phyloP scores from a whole-genome alignment of 2,329 filamentous ascomycete genomes.

The Rosellinia necatrix region DNA sequence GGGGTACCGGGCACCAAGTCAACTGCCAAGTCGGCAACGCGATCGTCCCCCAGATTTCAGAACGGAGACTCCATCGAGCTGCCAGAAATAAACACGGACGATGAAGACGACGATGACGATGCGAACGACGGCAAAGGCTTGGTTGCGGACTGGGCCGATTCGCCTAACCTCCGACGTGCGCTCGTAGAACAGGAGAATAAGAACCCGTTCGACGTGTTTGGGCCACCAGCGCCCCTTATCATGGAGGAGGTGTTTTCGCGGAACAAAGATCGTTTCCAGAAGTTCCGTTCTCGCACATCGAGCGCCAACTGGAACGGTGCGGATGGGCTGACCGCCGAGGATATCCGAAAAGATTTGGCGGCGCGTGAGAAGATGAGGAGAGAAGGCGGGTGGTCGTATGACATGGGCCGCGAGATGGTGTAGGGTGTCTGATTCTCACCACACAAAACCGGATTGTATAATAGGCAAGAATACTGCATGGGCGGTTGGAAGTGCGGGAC shows the following conservation, averaged over 20 bases:
- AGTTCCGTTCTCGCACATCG: constrained; percentile 88
- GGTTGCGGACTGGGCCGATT: constrained; percentile 85
- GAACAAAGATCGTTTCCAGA: constrained; percentile 81
- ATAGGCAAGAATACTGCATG: background rate
- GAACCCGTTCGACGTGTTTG: constrained; percentile 86
- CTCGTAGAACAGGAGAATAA: constrained; percentile 82
- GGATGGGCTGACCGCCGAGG: constrained; percentile 76
- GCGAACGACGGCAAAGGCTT: constrained; percentile 66
- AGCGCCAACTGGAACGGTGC: constrained; percentile 91
- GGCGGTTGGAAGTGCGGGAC: background rate
- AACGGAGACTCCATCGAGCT: constrained; percentile 90
- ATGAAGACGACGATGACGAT: constrained; percentile 79
- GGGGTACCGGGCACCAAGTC: constrained; percentile 56
- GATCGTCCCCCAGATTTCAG: constrained; percentile 82
- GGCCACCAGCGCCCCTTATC: constrained; percentile 81
- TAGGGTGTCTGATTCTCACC: constrained; percentile 20
- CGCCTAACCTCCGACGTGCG: constrained; percentile 76
- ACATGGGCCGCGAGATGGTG: constrained; percentile 43
- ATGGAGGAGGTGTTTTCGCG: constrained; percentile 97
- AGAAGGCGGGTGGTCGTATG: constrained; percentile 74
- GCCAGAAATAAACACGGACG: constrained; percentile 94
- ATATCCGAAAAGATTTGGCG: constrained; percentile 71
- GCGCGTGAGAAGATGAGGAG: constrained; percentile 69
- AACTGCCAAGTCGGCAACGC: constrained; percentile 61
- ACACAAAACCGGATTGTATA: background rate